These are phyloP conservation scores for Brassica cretica DNA, from an alignment of 345 rosid genomes.

Conservation along the genomic window DNA sequence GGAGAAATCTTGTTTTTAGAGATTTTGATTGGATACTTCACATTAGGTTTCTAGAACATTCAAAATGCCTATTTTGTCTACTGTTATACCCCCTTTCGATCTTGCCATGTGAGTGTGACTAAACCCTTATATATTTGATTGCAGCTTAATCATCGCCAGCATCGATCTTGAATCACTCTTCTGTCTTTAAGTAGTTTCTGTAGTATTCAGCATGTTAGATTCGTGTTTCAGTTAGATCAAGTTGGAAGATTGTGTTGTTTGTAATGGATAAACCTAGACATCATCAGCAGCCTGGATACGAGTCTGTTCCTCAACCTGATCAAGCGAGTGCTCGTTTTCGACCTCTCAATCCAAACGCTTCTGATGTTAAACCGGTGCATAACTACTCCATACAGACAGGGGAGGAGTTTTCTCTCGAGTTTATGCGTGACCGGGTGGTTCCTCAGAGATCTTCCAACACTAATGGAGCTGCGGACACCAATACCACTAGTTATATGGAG, in stretches of 20 bases:
- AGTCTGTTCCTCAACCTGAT: constrained; percentile 50
- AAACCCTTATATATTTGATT: background rate
- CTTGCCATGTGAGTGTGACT: background rate
- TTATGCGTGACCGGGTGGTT: constrained; percentile 77
- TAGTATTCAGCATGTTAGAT: background rate
- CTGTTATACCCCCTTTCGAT: too few relatives aligned
- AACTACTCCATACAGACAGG: constrained; percentile 87
- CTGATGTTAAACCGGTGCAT: constrained; percentile 68
- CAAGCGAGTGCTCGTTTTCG: constrained; percentile 42
- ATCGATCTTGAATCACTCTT: background rate
- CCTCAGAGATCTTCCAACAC: constrained; percentile 51
- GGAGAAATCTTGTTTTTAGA: background rate
- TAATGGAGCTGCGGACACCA: constrained; percentile 44
- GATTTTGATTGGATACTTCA: background rate
- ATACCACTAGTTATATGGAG: constrained; percentile 62
- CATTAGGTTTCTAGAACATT: background rate
- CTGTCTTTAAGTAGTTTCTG: background rate
- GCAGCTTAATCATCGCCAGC: background rate
- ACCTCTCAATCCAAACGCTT: constrained; percentile 44
- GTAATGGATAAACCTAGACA: background rate
- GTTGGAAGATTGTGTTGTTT: background rate
- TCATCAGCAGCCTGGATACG: constrained; percentile 45
- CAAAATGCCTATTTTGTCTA: background rate
- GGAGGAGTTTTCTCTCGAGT: constrained; percentile 90
- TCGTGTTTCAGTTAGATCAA: background rate